Evolutionary conservation across 208 protist species (phyloP).

Genomic region (Wallacemonas rigidus): DNA sequence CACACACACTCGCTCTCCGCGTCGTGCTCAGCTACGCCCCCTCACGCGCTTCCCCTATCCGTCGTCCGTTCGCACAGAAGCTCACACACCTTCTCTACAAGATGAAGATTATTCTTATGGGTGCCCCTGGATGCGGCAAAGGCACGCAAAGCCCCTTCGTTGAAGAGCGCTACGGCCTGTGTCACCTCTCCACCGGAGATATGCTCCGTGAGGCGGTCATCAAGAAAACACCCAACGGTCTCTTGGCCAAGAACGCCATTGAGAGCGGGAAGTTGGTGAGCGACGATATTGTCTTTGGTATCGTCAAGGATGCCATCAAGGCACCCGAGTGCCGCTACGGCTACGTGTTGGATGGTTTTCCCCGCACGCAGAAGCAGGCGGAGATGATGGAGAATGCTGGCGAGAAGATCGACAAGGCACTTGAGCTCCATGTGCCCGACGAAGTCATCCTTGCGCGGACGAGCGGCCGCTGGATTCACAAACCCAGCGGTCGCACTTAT

Average conservation of each 20-base stretch:
- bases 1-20: not conserved
- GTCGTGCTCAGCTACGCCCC: not conserved
- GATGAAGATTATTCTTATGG: slow-evolving; percentile 92
- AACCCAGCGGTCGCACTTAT: slow-evolving; percentile 92
- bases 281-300: slow-evolving; percentile 92
- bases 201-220: slow-evolving; percentile 88
- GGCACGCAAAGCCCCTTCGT: slow-evolving; percentile 93
- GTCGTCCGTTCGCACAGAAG: not conserved
- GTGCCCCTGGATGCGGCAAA: slow-evolving; percentile 93
- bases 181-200: slow-evolving; percentile 95
- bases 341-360: slow-evolving; percentile 96
- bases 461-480: slow-evolving; percentile 92
- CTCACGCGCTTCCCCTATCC: not conserved
- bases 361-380: slow-evolving; percentile 93
- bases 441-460: slow-evolving; percentile 92
- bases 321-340: slow-evolving; percentile 84
- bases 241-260: slow-evolving; percentile 74
- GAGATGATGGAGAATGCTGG: slow-evolving; percentile 86
- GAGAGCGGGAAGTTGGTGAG: slow-evolving; percentile 84
- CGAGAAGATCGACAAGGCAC: slow-evolving; percentile 81
- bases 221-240: slow-evolving; percentile 67
- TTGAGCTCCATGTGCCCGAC: slow-evolving; percentile 92
- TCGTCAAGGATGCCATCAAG: slow-evolving; percentile 88
- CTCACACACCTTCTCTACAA: slow-evolving; percentile 8
- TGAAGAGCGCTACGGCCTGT: slow-evolving; percentile 89